Evolutionary conservation across 805 yeast genomes (phyloP).

Genomic region (Grigorovia transvaalensis): DNA sequence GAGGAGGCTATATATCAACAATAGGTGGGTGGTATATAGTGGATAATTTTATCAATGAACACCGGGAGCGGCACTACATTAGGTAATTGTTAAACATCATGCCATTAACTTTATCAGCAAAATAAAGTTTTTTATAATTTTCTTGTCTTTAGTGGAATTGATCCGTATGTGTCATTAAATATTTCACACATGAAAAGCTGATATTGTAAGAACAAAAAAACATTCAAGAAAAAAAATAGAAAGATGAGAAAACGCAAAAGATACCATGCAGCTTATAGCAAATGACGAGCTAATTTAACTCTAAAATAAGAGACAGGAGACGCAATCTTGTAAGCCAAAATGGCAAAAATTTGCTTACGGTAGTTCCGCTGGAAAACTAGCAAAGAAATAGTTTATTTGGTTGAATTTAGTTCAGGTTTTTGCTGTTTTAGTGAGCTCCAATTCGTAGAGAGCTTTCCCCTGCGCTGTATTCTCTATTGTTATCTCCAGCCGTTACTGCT

Average conservation of each 20-base stretch:
- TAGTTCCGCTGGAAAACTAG: not conserved
- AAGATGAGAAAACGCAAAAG: not conserved
- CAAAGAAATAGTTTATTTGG: no score
- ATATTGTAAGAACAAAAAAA: no score
- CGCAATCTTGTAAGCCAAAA: not conserved
- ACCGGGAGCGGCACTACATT: not conserved
- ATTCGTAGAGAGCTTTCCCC: no score
- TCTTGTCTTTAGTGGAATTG: not conserved
- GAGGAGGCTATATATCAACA: no score
- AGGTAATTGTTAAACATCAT: not conserved
- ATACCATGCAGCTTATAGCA: no score
- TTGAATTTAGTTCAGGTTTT: no score
- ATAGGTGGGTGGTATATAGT: not conserved
- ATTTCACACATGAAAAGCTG: no score
- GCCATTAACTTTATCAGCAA: not conserved
- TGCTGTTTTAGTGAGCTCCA: not conserved
- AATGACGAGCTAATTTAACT: no score
- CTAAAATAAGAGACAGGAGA: no score
- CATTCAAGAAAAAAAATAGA: no score
- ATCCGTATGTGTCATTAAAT: not conserved
- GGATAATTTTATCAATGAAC: not conserved
- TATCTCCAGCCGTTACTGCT: not conserved
- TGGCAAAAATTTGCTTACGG: not conserved
- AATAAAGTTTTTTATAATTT: no score
- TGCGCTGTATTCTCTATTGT: not conserved